Evolutionary conservation across 345 rosid species (phyloP).

Genomic region (Acer campestre): DNA sequence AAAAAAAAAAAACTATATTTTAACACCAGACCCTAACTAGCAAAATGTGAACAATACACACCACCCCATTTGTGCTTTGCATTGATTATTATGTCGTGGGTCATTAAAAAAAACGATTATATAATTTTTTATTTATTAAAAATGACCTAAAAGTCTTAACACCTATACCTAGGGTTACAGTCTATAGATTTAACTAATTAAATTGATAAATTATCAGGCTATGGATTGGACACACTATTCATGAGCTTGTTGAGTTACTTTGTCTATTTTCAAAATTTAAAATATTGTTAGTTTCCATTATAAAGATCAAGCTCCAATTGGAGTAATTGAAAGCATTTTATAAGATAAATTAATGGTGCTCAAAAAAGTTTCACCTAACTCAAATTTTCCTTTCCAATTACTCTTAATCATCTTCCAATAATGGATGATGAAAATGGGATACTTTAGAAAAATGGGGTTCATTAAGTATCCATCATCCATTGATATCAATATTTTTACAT

Average conservation of each 20-base stretch:
- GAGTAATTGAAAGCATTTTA: background rate
- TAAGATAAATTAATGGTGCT: background rate
- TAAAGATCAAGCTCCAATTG: background rate
- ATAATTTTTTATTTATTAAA: no score
- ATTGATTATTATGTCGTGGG: background rate
- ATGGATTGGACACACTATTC: slow-evolving; percentile 16
- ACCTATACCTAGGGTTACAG: slow-evolving; percentile 21
- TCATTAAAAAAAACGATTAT: no score
- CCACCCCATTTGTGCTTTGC: slow-evolving; percentile 15
- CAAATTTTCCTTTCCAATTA: background rate
- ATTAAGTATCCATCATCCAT: no score
- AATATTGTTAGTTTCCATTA: slow-evolving; percentile 10
- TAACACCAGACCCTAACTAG: background rate
- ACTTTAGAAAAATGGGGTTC: no score
- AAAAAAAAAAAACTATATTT: background rate
- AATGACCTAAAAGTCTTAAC: slow-evolving; percentile 29
- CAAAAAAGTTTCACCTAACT: background rate
- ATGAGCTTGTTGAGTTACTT: slow-evolving; percentile 21
- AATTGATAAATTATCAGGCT: slow-evolving; percentile 4
- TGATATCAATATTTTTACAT: no score
- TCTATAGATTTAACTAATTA: background rate
- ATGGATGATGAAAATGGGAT: no score
- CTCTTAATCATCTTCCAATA: background rate
- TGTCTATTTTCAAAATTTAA: slow-evolving; percentile 13
- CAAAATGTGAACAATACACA: slow-evolving; percentile 16